phyloP scores from a whole-genome alignment of 768 basidiomycete genomes.

The Collybia sordida region DNA sequence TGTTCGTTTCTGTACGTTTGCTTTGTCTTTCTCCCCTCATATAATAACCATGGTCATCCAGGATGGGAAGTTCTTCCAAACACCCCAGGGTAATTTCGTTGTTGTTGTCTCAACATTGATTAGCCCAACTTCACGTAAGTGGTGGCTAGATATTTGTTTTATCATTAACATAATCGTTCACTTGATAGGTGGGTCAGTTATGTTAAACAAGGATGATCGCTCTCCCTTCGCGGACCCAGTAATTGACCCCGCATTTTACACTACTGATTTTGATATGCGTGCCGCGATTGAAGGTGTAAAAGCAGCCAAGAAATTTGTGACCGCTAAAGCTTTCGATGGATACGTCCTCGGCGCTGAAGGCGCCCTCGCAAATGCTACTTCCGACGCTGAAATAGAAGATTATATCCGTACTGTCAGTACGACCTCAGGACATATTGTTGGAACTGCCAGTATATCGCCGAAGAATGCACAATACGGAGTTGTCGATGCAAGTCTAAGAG shows the following conservation, averaged over 20 bases:
- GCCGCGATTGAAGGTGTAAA: conserved; percentile 9
- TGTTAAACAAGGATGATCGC: background rate
- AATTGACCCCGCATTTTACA: conserved; percentile 9
- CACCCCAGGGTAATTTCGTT: too few relatives aligned
- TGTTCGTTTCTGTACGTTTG: too few relatives aligned
- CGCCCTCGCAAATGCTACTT: background rate
- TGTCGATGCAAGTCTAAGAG: conserved; percentile 25
- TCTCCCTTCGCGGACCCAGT: conserved; percentile 1
- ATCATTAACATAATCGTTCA: too few relatives aligned
- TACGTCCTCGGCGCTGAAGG: conserved; percentile 4
- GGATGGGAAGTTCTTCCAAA: too few relatives aligned
- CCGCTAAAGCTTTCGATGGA: conserved; percentile 3
- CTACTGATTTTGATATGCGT: conserved; percentile 2
- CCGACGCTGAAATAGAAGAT: conserved; percentile 14
- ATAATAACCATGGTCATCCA: too few relatives aligned
- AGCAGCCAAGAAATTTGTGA: background rate
- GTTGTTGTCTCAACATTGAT: too few relatives aligned
- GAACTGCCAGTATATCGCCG: conserved; percentile 21
- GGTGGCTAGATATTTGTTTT: too few relatives aligned
- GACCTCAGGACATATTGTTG: conserved; percentile 25
- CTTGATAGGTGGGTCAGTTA: too few relatives aligned
- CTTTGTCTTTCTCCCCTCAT: too few relatives aligned
- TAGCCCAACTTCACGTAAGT: too few relatives aligned
- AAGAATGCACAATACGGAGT: conserved; percentile 19
- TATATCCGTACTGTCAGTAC: conserved; percentile 14